Evolutionary conservation across 2,329 filamentous ascomycete genomes (phyloP), one percentile per base, ranked within the genome.

Genomic region (Aspergillus ibericus): DNA sequence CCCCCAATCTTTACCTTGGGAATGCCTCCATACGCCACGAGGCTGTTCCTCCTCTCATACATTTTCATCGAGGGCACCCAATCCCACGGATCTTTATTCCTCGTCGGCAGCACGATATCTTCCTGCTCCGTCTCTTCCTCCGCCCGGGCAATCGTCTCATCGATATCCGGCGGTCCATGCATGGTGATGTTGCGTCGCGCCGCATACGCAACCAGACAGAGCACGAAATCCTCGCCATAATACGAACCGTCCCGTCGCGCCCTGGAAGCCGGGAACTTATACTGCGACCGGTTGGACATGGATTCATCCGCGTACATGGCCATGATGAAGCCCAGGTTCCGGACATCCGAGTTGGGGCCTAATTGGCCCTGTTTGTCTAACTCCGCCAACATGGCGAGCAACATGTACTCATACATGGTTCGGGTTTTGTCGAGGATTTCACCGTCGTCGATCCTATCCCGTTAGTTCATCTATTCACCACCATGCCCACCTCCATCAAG

Each of bases 321-420:
- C 75, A 80, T 79, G 27, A 78, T 65, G n/a, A 69, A 63, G 22
- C 72, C 74, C 1, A 80, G 62, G 55, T 75, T 77, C 53, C 69
- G 67, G 10, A 78, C 66, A 16, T 76, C 73, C 0, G 74, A 75
- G 22, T 70, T 67, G 13, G 71, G 59, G 4, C 66, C 63, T 2
- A 81, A 65, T 12, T 75, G 66, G 4, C 60, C 59, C 12, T 72
- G 59, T n/a, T 59, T 56, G 49, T 79, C 75, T 18, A 80, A 70
- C 13, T 59, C 66, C 2, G 74, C 72, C 9, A 81, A 72, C 69
- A 74, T 77, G 22, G 70, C 56, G n/a, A 80, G 66, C 64, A 80
- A 77, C 67, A 66, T 69, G 16, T 48, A 52, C 4, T 42, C 27
- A 16, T 59, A 10, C n/a, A 62, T 27, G 15, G 34, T 35, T 18